These are phyloP conservation scores for Penicillium dipodomyicola DNA, from an alignment of 495 filamentous ascomycete genomes.

Conservation along the genomic window DNA sequence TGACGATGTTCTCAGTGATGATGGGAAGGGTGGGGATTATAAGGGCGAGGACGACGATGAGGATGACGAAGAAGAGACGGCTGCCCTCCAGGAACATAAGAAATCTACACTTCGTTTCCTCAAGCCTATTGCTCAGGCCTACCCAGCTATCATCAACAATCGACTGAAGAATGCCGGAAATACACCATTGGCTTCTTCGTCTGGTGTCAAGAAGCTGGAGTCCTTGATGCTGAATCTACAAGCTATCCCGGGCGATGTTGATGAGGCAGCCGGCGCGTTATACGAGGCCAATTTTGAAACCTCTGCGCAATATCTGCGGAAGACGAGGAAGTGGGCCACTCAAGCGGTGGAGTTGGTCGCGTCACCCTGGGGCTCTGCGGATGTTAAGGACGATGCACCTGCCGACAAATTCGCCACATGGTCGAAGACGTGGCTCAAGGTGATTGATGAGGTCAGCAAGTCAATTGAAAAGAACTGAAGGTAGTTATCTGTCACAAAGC, in stretches of 20 bases:
- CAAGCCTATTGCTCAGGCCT: constrained; percentile 44
- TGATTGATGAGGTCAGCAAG: constrained; percentile 44
- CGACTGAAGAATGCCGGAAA: constrained; percentile 34
- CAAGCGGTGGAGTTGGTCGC: constrained; percentile 29
- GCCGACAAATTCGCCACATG: constrained; percentile 49
- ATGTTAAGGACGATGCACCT: constrained; percentile 16
- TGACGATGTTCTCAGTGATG: constrained; percentile 40
- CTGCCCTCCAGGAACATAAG: constrained; percentile 37
- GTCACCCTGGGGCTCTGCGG: constrained; percentile 25
- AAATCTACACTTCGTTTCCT: constrained; percentile 39
- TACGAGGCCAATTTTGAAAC: constrained; percentile 42
- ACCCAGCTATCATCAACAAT: constrained; percentile 37
- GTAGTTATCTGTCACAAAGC: neutral
- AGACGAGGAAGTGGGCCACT: constrained; percentile 30
- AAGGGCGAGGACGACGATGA: constrained; percentile 33
- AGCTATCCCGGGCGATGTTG: constrained; percentile 42
- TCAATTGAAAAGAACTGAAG: constrained; percentile 20
- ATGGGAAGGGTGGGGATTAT: constrained; percentile 46
- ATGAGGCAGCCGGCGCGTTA: constrained; percentile 49
- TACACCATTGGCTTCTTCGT: constrained; percentile 14
- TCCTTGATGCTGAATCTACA: constrained; percentile 34
- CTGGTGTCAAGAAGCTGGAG: constrained; percentile 29
- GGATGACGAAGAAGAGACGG: constrained; percentile 29
- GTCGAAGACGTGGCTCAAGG: constrained; percentile 50
- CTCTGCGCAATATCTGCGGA: constrained; percentile 27